phyloP scores from a whole-genome alignment of 495 filamentous ascomycete species.

The Gamarada debralockiae region DNA sequence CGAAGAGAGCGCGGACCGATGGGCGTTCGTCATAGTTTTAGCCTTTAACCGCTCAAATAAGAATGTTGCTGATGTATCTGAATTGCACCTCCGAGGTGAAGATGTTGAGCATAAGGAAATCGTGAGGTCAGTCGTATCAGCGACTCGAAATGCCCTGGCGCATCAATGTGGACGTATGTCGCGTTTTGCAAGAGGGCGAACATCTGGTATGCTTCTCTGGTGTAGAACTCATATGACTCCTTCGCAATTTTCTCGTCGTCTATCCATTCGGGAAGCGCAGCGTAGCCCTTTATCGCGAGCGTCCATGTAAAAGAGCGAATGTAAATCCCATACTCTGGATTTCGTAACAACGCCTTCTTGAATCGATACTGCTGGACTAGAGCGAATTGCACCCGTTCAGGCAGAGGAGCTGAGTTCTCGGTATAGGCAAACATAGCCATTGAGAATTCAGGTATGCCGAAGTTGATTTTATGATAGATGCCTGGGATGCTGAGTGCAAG shows the following conservation, averaged over 20 bases:
- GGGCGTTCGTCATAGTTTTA: no score
- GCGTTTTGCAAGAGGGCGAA: neutral
- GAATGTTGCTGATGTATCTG: no score
- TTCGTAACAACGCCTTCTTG: no score
- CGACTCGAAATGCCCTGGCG: no score
- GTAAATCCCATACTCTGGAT: neutral
- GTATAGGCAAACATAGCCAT: neutral
- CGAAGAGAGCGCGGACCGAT: no score
- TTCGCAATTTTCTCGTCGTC: neutral
- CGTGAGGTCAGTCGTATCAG: no score
- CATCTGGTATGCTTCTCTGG: neutral
- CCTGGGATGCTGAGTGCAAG: neutral
- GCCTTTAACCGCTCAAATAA: no score
- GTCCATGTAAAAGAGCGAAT: neutral
- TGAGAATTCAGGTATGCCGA: no score
- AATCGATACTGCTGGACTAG: neutral
- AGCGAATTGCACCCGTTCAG: neutral
- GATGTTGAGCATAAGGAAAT: no score
- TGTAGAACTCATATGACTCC: neutral
- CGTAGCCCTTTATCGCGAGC: neutral
- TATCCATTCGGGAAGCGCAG: neutral
- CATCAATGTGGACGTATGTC: neutral
- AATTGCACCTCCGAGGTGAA: no score
- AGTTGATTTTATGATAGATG: neutral
- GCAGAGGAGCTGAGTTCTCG: neutral